These are phyloP conservation scores for Bipolaris gigantea DNA, from an alignment of 2,329 filamentous ascomycete species.

Conservation along the genomic window DNA sequence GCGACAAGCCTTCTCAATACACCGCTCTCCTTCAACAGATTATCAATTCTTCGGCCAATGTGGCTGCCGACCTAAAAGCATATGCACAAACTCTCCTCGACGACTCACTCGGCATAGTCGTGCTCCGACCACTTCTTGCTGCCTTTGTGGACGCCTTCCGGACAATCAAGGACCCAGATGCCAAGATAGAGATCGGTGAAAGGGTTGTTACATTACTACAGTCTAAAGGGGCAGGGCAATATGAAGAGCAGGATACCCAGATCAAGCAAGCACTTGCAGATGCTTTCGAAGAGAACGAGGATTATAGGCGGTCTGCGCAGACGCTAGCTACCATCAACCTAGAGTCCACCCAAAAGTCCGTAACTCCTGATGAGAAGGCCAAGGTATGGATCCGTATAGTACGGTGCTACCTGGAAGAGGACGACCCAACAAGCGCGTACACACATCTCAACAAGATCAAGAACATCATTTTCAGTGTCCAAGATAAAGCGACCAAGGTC, in stretches of 20 bases:
- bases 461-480: slow-evolving; percentile 80
- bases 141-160: slow-evolving; percentile 67
- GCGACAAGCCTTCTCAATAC: slow-evolving; percentile 60
- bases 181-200: slow-evolving; percentile 74
- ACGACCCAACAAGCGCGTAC: slow-evolving; percentile 84
- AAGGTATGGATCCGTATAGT: slow-evolving; percentile 91
- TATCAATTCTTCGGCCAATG: slow-evolving; percentile 51
- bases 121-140: slow-evolving; percentile 69
- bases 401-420: slow-evolving; percentile 89
- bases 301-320: slow-evolving; percentile 77
- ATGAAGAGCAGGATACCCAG: slow-evolving; percentile 80
- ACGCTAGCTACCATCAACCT: slow-evolving; percentile 81
- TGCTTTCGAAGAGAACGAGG: slow-evolving; percentile 79
- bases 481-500: slow-evolving; percentile 72
- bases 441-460: slow-evolving; percentile 93
- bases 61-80: slow-evolving; percentile 65
- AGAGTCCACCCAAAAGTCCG: slow-evolving; percentile 82
- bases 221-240: slow-evolving; percentile 67
- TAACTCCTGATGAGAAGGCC: slow-evolving; percentile 80
- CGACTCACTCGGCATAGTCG: slow-evolving; percentile 74
- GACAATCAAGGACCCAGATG: slow-evolving; percentile 61
- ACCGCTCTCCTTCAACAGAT: slow-evolving; percentile 60
- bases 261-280: slow-evolving; percentile 80
- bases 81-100: slow-evolving; percentile 69
- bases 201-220: slow-evolving; percentile 70